Evolutionary conservation across 1,284 basidiomycete species (phyloP), one percentile per base, ranked within the genome.

Genomic region (Ustilago tritici): DNA sequence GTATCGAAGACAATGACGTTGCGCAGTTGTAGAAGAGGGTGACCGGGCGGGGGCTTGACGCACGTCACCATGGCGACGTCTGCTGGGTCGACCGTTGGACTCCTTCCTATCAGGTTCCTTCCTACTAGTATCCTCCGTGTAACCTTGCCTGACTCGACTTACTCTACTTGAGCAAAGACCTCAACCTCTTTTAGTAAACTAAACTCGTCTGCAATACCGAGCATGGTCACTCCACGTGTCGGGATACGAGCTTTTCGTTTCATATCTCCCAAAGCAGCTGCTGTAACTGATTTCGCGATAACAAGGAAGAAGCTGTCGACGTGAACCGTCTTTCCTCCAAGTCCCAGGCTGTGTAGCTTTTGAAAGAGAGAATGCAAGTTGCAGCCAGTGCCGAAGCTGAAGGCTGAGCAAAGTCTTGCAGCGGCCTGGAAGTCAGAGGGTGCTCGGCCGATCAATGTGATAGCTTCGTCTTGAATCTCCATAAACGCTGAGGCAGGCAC

Each of bases 1-100:
- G 71, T 69, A 54, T 62, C 62, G 57, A 80, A 82, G 10, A 79
- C 76, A 11, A 82, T 40, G 41, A 71, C 72, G 64, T 82, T 82
- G 34, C 68, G 63, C 9, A 82, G 54, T 34, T 66, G 60, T 9
- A 62, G 54, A 9, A 82, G 70, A 0, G 78, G 78, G 57, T 75
- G 73, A 12, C 62, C 68, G 19, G 65, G 49, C 4, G 76, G 72
- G 10, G 70, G 64, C n/a, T 54, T 61, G 9, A 73, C 62, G 14
- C 75, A 75, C 6, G 43, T 53, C 41, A 70, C 68, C 58, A 73
- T 76, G 9, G 64, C 60, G 15, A 78, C 47, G 43, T 82, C 80
- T 11, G 65, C 65, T 19, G 78, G 76, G 40, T 76, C 70, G 32
- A 80, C 56, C 5, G 70, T 76, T 2, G 80, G 80, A 15, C 67